A percentile compares a stretch with the other conserved stretches of the same genome.
Conservation (phyloP, 2,329 filamentous ascomycete species). For the Diaporthe ilicicola region DNA sequence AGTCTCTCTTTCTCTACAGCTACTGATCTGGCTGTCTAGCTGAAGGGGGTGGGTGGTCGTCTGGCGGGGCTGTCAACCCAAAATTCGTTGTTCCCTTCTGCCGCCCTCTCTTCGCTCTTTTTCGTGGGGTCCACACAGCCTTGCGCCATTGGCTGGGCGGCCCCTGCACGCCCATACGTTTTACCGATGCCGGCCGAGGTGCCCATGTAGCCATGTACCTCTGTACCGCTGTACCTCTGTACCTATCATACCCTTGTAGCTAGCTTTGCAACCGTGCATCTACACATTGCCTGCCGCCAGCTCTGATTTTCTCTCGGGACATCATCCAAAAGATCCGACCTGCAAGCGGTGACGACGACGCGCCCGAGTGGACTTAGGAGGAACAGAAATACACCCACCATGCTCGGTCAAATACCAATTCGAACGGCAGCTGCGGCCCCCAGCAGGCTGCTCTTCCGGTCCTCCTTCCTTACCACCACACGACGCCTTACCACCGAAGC, state of each 20-base stretch:
- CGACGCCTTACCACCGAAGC: not conserved
- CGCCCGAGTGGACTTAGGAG: not conserved
- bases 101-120: constrained; percentile 15
- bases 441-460: constrained; percentile 22
- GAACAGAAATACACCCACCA: not conserved
- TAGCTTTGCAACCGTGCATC: not conserved
- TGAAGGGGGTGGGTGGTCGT: constrained; percentile 20
- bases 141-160: constrained; percentile 13
- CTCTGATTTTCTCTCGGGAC: constrained; percentile 4
- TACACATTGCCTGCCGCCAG: constrained; percentile 26
- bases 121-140: constrained; percentile 31
- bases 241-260: not conserved
- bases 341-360: not conserved
- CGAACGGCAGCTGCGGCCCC: constrained; percentile 24
- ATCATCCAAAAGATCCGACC: not conserved
- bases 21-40: constrained; percentile 9
- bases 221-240: not conserved
- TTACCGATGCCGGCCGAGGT: constrained; percentile 13
- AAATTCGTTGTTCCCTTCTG: constrained; percentile 31
- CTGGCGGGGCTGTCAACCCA: constrained; percentile 30
- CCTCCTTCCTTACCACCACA: constrained; percentile 10
- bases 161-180: constrained; percentile 29
- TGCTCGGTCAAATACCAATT: constrained; percentile 30
- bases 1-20: not conserved
- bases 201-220: not conserved